These are phyloP conservation scores for Annulohypoxylon maeteangense DNA, from an alignment of 495 filamentous ascomycete genomes.

Conservation along the genomic window DNA sequence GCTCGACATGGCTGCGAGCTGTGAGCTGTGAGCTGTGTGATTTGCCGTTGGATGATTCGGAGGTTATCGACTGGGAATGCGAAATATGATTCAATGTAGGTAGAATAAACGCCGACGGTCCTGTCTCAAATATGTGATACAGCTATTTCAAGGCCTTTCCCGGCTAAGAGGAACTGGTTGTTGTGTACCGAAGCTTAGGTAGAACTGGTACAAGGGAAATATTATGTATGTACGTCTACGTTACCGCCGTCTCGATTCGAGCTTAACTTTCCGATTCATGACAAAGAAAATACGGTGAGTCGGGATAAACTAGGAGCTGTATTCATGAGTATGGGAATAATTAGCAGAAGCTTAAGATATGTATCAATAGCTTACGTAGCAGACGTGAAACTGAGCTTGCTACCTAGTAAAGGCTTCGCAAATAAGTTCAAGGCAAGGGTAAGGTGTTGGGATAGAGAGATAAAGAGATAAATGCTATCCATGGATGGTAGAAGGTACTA, in stretches of 20 bases:
- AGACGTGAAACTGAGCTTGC: conserved; percentile 7
- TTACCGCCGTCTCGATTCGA: conserved; percentile 32
- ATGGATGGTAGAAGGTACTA: background rate
- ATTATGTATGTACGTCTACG: conserved; percentile 11
- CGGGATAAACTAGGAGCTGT: conserved; percentile 14
- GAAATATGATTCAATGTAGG: conserved; percentile 4
- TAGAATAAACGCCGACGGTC: background rate
- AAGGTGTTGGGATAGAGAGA: background rate
- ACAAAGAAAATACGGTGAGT: conserved; percentile 25
- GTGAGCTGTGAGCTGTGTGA: background rate
- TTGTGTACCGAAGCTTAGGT: background rate
- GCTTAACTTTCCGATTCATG: conserved; percentile 29
- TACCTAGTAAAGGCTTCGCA: background rate
- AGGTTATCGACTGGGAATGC: background rate
- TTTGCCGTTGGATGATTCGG: background rate
- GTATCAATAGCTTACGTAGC: background rate
- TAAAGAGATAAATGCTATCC: background rate
- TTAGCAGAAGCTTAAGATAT: background rate
- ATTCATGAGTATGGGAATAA: conserved; percentile 6
- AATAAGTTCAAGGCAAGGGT: conserved; percentile 1
- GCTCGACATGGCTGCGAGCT: conserved; percentile 52
- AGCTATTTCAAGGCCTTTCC: conserved; percentile 7
- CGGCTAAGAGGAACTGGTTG: background rate
- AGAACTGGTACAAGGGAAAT: conserved; percentile 7
- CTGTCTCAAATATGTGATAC: conserved; percentile 4